phyloP scores from a whole-genome alignment of 345 rosid species.

The Hypericum androsaemum region DNA sequence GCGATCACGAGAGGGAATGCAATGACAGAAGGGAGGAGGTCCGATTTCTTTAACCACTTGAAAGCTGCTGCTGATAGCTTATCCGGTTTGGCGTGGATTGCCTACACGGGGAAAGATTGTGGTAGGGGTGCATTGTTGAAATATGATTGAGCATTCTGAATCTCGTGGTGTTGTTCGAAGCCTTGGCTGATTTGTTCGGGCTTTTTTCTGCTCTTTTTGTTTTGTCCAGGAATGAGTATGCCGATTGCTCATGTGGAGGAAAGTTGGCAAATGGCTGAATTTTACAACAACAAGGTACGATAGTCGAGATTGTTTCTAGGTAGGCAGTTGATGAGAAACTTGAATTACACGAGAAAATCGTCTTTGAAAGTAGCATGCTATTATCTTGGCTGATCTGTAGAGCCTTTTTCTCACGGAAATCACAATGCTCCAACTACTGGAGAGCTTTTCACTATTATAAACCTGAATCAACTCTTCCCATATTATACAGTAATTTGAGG shows the following conservation, averaged over 20 bases:
- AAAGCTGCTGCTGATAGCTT: constrained; percentile 77
- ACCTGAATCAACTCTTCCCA: too few relatives aligned
- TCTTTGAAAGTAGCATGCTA: too few relatives aligned
- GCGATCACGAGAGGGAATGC: constrained; percentile 62
- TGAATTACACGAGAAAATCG: too few relatives aligned
- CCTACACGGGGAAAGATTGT: constrained; percentile 84
- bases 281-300: constrained; percentile 89
- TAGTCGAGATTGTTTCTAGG: too few relatives aligned
- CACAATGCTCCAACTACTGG: too few relatives aligned
- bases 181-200: not conserved
- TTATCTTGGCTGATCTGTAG: too few relatives aligned
- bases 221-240: constrained; percentile 82
- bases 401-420: too few relatives aligned
- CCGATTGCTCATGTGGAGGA: constrained; percentile 96
- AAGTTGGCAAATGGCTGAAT: constrained; percentile 98
- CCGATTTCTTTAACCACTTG: constrained; percentile 83
- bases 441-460: too few relatives aligned
- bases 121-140: constrained; percentile 33
- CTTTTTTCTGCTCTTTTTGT: constrained; percentile 6
- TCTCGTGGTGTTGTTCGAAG: not conserved
- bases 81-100: constrained; percentile 86
- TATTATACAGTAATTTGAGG: too few relatives aligned
- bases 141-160: too few relatives aligned
- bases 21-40: constrained; percentile 72
- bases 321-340: too few relatives aligned